Base-by-base conservation (phyloP, 2,329 filamentous ascomycete genomes). In the Aureobasidium mangrovei region DNA sequence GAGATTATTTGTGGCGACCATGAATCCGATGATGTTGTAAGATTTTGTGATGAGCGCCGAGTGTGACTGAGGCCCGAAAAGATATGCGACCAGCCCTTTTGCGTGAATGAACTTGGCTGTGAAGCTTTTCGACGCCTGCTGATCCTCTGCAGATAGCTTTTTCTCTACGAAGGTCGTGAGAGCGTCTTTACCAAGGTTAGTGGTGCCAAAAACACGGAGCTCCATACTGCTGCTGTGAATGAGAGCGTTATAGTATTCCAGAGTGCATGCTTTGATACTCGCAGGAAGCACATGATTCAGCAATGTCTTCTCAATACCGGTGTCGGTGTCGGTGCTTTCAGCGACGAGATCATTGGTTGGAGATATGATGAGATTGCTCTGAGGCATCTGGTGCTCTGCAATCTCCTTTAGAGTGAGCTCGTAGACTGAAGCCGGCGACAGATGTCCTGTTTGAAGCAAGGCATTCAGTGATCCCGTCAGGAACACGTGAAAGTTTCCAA, bases 181-280 rank as follows among this genome's bases (percentile, higher is more conserved):
- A 35, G 96, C 75, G 31, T 88, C 83, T 7, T 64, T 66, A 60
- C 87, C 86, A 79, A 96, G 85, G 24, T 74, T 75, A n/a, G 82
- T 79, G 47, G 91, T 83, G 24, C 88, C 89, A 65, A 82, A 78
- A 9, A 94, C 86, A 36, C 91, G 84, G 36, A 96, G 75, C 64
- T 95, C 88, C 89, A 97, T 95, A 63, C 91, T 88, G 35, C 87
- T 85, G 55, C 88, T 91, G 63, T 80, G 82, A 51, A 96, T 84
- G 60, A 91, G 82, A 60, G 81, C 85, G 61, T 81, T 82, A 49
- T 87, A 73, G 1, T 85, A 73, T 41, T 75, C 74, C 61, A 95
- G 83, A 48, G 82, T 84, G 84, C 87, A 94, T 54, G 82, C 77
- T 51, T 76, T 74, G 1, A 76, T 70, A 12, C 26, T 31, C 8